Base-by-base conservation (phyloP, 2,329 filamentous ascomycete species). In the Colletotrichum lupini region DNA sequence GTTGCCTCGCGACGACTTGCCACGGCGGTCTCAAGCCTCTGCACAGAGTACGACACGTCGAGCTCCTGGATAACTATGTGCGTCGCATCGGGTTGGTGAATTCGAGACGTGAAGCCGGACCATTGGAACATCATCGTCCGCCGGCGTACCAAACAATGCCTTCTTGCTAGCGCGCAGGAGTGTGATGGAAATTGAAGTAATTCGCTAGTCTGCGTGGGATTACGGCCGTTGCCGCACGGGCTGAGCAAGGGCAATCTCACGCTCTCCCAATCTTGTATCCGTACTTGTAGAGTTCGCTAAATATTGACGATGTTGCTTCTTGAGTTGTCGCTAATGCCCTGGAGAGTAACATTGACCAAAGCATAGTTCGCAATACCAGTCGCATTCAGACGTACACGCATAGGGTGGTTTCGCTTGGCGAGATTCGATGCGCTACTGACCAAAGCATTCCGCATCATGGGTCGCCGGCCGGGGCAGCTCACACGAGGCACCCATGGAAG, bases 161-260 rank as follows among this genome's bases (percentile, higher is more conserved):
- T 28, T 35, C 12, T 53, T 57, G 42, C 32, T 24, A 61, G 66
- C 32, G 56, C 55, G 57, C 26, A 30, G 24, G 4, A 37, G 11
- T 19, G 24, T n/a, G 28, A 53, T 52, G 26, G 42, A 49, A 35
- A 58, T 62, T 35, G 22, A 19, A 30, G 30, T 58, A 37, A 46
- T 9, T 52, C 68, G 30, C 26, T 42, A 57, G 64, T 30, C 57
- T 62, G 42, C 28, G 30, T 42, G 49, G 37, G 35, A 19, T 65
- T 73, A 65, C 70, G 70, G 66, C 66, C 70, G 70, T 73, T 69
- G n/a, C 55, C 60, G 42, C 46, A 60, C 11, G 56, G 32, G 63
- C 16, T 46, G 63, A 28, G 32, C 53, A 56, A 56, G 42, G 42
- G 42, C 19, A 49, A 49, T 11, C 42, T 49, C 42, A n/a, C 42